Conservation (phyloP, 495 filamentous ascomycete genomes). For the Podospora conica region DNA sequence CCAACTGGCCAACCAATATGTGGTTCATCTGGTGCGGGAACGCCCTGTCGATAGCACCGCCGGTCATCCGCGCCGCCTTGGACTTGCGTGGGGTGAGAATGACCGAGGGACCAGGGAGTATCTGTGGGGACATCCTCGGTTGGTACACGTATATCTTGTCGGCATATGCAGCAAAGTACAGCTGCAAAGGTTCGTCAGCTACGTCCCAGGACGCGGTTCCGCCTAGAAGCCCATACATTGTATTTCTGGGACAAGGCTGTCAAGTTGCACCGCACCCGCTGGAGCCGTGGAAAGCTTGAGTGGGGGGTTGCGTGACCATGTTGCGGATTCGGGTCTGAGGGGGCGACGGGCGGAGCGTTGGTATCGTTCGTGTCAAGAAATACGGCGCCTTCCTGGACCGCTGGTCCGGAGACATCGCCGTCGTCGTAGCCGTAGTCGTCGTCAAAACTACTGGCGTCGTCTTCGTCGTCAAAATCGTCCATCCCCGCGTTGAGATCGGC, state of each 20-base stretch:
- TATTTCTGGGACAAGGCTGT: conserved; percentile 44
- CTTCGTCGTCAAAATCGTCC: conserved; percentile 13
- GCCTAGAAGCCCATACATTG: conserved; percentile 28
- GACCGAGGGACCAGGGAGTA: conserved; percentile 56
- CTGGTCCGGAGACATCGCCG: conserved; percentile 4
- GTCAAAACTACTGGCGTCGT: too few species aligned
- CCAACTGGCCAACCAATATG: conserved; percentile 72
- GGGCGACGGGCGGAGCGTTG: neutral
- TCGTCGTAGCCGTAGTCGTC: conserved; percentile 1
- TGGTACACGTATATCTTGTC: conserved; percentile 68
- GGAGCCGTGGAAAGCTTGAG: conserved; percentile 27
- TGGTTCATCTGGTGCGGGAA: conserved; percentile 71
- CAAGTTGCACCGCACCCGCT: conserved; percentile 40
- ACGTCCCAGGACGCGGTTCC: too few species aligned
- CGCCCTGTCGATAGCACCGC: conserved; percentile 50
- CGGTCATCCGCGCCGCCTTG: conserved; percentile 28
- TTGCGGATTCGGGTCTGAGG: neutral
- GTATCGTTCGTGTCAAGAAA: neutral
- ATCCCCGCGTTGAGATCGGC: conserved; percentile 14
- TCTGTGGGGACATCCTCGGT: conserved; percentile 55
- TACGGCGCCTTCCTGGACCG: neutral
- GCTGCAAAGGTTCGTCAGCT: conserved; percentile 21
- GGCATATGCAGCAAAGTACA: conserved; percentile 73
- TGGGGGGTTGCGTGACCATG: neutral
- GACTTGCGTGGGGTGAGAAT: conserved; percentile 59